phyloP scores from a whole-genome alignment of 176 grass and related monocot genomes.

The Oryza officinalis region DNA sequence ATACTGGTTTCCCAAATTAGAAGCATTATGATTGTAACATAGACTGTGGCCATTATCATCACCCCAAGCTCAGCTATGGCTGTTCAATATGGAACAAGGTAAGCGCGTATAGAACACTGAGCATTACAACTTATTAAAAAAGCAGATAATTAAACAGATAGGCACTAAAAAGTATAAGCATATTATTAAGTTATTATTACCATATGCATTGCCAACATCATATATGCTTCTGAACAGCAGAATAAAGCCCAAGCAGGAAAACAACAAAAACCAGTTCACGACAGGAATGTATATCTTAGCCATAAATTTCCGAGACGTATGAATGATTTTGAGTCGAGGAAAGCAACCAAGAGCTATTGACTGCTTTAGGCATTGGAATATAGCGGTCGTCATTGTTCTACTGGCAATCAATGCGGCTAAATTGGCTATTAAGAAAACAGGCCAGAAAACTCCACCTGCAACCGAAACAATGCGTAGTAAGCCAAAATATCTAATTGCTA shows the following conservation, averaged over 20 bases:
- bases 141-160: conserved; percentile 6
- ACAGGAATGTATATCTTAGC: conserved; percentile 94
- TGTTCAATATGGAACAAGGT: conserved; percentile 45
- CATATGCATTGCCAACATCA: conserved; percentile 90
- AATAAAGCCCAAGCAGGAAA: conserved; percentile 73
- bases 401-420: conserved; percentile 95
- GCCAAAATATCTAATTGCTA: not conserved
- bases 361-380: conserved; percentile 94
- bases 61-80: conserved; percentile 90
- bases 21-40: conserved; percentile 96
- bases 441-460: conserved; percentile 85
- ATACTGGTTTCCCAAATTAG: conserved; percentile 91
- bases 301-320: conserved; percentile 97
- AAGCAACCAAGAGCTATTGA: conserved; percentile 95
- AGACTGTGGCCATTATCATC: conserved; percentile 91
- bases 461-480: conserved; percentile 17
- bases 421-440: conserved; percentile 82
- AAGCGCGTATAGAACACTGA: conserved; percentile 15
- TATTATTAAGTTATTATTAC: conserved; percentile 46
- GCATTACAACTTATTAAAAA: conserved; percentile 26
- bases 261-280: conserved; percentile 92
- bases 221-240: conserved; percentile 65
- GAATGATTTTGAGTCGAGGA: conserved; percentile 92
- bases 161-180: conserved; percentile 20
- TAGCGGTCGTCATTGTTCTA: conserved; percentile 90